Percentiles rank a stretch among this genome's conserved stretches.
These are phyloP conservation scores for Tylopilus balloui DNA, from an alignment of 768 basidiomycete species.

Conservation along the genomic window DNA sequence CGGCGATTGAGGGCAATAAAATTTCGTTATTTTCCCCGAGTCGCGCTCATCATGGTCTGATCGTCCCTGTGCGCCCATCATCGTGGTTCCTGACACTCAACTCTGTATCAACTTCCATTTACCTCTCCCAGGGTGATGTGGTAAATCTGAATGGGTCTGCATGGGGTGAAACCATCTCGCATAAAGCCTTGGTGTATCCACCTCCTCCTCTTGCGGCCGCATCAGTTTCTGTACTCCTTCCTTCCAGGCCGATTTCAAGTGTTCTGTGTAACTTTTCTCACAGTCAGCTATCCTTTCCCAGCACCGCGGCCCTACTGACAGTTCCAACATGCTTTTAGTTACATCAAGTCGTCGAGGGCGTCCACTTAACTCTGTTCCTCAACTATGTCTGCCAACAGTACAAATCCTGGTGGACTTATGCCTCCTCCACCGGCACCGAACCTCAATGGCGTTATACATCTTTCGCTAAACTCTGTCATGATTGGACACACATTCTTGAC, in stretches of 20 bases:
- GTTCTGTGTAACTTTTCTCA: not conserved
- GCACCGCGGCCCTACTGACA: not conserved
- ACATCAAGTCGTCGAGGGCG: not conserved
- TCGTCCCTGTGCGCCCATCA: not conserved
- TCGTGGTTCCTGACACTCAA: too few species aligned
- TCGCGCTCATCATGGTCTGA: not conserved
- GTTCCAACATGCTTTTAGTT: not conserved
- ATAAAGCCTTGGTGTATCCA: conserved; percentile 1
- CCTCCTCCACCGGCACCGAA: not conserved
- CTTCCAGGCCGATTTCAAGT: not conserved
- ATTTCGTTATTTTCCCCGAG: not conserved
- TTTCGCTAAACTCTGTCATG: conserved; percentile 24
- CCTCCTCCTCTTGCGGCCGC: not conserved
- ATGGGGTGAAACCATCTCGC: not conserved
- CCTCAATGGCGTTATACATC: conserved; percentile 12
- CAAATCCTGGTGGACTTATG: conserved; percentile 3
- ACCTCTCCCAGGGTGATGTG: not conserved
- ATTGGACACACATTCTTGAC: conserved; percentile 30
- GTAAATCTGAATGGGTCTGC: not conserved
- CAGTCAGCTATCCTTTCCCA: not conserved
- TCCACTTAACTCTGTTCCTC: not conserved
- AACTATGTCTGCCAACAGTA: conserved; percentile 15
- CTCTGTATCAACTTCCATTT: too few species aligned
- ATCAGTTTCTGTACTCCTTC: not conserved
- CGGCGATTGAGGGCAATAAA: not conserved